Conservation (phyloP, 73 alveolate genomes). For the Blepharisma stoltei region DNA sequence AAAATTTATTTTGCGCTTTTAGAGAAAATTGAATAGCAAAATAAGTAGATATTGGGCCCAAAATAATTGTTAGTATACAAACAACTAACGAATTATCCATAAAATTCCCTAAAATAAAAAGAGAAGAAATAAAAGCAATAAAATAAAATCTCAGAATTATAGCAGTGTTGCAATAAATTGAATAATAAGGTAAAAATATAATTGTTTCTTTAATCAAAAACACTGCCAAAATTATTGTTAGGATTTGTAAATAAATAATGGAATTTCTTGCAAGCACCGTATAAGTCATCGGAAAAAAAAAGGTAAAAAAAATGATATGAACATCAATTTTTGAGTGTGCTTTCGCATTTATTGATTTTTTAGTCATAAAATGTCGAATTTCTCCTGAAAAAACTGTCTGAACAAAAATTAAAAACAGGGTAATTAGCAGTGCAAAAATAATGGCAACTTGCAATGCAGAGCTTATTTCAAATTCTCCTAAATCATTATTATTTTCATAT, state of each 20-base stretch:
- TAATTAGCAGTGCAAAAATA: no score
- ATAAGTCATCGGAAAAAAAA: background rate
- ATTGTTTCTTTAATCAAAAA: background rate
- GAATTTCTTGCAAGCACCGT: background rate
- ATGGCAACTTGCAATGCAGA: no score
- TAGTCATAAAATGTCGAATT: background rate
- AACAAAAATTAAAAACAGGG: no score
- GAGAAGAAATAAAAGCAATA: background rate
- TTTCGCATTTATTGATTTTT: background rate
- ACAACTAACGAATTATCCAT: background rate
- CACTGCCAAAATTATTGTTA: background rate
- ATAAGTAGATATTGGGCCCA: background rate
- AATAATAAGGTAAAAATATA: background rate
- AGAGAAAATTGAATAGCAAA: background rate
- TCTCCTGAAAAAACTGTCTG: background rate
- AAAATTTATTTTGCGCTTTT: background rate
- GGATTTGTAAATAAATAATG: background rate
- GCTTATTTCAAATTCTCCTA: no score
- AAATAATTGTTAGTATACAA: background rate
- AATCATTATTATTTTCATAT: no score
- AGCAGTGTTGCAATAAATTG: background rate
- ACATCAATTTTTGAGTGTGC: conserved; percentile 1
- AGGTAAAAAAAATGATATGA: background rate
- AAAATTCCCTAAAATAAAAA: background rate
- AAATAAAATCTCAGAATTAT: background rate